Evolutionary conservation across 2,329 filamentous ascomycete genomes (phyloP), one percentile per base, ranked within the genome.

Genomic region (Thielaviopsis euricoi): DNA sequence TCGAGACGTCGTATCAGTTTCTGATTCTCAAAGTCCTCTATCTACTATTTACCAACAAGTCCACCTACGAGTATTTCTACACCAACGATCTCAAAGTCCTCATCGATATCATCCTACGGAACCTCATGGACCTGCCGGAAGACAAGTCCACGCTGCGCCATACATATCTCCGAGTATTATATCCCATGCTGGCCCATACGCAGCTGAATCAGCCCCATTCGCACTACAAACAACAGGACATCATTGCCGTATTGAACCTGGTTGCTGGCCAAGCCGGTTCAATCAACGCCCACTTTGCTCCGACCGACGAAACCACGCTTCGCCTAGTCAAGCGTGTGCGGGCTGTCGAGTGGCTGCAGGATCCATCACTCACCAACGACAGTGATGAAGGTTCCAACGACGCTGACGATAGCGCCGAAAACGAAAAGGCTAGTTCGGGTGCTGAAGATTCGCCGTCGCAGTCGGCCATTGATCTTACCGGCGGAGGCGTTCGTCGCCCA

Each of bases 31-130:
- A 98, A 71, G 80, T 96, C 4, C 76, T 98, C 26, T 98, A 97
- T 70, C 81, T 98, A 40, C 78, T 98, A 10, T 98, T 98, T 71
- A 95, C 90, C 4, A 97, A 89, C 10, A 82, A 82, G 58, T 81
- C 86, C 17, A 98, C 93, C 0, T 89, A 93, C 69, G 93, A 98
- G 71, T 98, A 97, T 71, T 98, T 98, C 67, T 98, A 97, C 70
- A 96, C 89, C 26, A 98, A 98, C 67, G 93, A 98, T 66, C 76
- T 98, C 29, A 87, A 89, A 60, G 93, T 98, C 4, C 79, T 98
- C 17, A 78, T 97, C 52, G 93, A 98, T 67, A 93, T 98, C 62
- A 89, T 98, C 60, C 88, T 98, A 61, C 87, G 93, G 50, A 98
- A 98, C 66, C 76, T 98, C n/a, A 82, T 97, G 65, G 93, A 98